These are phyloP conservation scores for Ramaria sp. DNA, from an alignment of 768 basidiomycete species.

Conservation along the genomic window DNA sequence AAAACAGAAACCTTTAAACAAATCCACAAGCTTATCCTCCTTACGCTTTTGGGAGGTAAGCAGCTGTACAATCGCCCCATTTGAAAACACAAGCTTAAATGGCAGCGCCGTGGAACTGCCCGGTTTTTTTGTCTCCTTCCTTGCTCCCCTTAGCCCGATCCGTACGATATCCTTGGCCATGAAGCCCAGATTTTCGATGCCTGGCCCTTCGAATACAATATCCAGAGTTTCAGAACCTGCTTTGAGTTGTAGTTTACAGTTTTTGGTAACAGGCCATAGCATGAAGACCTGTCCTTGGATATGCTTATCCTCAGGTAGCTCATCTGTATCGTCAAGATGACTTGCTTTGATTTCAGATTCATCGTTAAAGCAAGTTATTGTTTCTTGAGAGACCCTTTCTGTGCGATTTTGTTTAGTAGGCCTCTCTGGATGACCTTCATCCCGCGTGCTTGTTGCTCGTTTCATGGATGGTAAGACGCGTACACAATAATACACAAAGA, in stretches of 20 bases:
- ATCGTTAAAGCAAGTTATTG: not conserved
- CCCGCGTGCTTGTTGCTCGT: not conserved
- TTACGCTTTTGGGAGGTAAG: not conserved
- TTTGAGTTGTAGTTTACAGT: not conserved
- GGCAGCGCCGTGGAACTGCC: not conserved
- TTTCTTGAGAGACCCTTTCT: not conserved
- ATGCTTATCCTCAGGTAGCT: not conserved
- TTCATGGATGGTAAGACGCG: constrained; percentile 2
- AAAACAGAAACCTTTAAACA: not conserved
- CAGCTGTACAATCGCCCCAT: not conserved
- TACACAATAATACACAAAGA: not conserved
- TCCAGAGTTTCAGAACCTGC: not conserved
- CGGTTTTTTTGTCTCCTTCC: not conserved
- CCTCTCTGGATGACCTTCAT: not conserved
- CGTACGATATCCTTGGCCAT: not conserved
- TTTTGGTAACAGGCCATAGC: not conserved
- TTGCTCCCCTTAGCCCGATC: not conserved
- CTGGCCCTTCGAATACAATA: not conserved
- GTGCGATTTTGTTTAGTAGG: not conserved
- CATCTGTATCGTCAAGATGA: not conserved
- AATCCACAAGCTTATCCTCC: not conserved
- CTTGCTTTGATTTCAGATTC: not conserved
- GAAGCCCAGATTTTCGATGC: not conserved
- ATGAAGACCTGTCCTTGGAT: not conserved
- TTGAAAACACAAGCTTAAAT: not conserved